phyloP scores from a whole-genome alignment of 257 asterid species.

The Scutellaria galericulata region DNA sequence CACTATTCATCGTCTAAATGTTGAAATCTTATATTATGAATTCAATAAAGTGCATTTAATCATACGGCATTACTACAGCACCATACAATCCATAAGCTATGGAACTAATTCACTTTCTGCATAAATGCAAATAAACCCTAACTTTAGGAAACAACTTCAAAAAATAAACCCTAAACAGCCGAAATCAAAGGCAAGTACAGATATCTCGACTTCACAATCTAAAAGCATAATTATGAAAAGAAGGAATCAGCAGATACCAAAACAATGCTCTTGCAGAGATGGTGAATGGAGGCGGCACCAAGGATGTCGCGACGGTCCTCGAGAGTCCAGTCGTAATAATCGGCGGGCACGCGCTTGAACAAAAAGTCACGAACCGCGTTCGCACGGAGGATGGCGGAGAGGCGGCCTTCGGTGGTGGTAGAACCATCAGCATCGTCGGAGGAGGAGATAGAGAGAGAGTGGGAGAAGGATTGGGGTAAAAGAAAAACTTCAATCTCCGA shows the following conservation, averaged over 20 bases:
- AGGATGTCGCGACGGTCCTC: constrained; percentile 84
- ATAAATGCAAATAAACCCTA: not conserved
- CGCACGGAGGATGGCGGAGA: constrained; percentile 65
- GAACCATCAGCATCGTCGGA: constrained; percentile 36
- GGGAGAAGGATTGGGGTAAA: constrained; percentile 42
- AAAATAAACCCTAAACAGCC: constrained; percentile 6
- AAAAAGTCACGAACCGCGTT: constrained; percentile 66
- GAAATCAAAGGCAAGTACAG: not conserved
- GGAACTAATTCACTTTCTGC: constrained; percentile 1
- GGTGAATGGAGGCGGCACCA: constrained; percentile 78
- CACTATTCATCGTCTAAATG: constrained; percentile 12
- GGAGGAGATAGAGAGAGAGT: constrained; percentile 41
- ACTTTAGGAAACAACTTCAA: constrained; percentile 17
- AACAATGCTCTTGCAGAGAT: constrained; percentile 99
- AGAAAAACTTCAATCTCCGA: constrained; percentile 59
- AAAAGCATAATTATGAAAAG: not conserved
- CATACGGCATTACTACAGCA: not conserved
- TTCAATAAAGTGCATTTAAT: not conserved
- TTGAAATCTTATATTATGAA: not conserved
- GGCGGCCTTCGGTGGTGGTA: constrained; percentile 72
- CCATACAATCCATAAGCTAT: not conserved
- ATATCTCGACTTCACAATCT: not conserved
- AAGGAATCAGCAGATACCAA: constrained; percentile 55
- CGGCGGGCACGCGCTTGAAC: constrained; percentile 79
- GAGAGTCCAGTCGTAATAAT: constrained; percentile 78